Percentiles rank a stretch among this genome's conserved stretches.
Conservation (phyloP, 2,329 filamentous ascomycete genomes). For the Magnaporthales sp. region DNA sequence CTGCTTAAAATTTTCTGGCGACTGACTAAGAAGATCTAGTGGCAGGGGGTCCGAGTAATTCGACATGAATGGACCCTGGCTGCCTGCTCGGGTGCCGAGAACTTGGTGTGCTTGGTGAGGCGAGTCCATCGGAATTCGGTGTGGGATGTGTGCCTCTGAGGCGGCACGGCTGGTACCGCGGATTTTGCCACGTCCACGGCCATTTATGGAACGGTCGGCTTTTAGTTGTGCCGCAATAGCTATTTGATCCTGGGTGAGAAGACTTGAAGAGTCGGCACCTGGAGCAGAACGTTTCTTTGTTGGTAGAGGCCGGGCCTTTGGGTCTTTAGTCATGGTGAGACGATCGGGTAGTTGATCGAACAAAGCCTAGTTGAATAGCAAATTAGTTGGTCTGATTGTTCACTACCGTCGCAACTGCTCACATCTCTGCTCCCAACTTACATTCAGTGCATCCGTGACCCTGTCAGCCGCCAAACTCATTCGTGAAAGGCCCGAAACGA, state of each 20-base stretch:
- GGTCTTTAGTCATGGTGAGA: conserved; percentile 44
- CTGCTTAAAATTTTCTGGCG: conserved; percentile 24
- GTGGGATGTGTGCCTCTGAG: conserved; percentile 7
- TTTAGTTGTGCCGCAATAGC: neutral
- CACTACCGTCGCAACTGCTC: neutral
- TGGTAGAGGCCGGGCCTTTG: conserved; percentile 26
- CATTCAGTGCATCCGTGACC: conserved; percentile 69
- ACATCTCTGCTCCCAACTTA: conserved; percentile 30
- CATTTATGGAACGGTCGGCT: neutral
- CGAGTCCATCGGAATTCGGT: conserved; percentile 18
- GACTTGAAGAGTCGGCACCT: conserved; percentile 14
- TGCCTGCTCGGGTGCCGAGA: conserved; percentile 15
- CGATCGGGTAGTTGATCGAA: conserved; percentile 77
- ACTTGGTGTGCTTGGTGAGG: conserved; percentile 14
- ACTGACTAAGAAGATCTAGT: conserved; percentile 33
- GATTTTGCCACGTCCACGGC: neutral
- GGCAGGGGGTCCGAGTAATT: conserved; percentile 36
- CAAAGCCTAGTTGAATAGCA: conserved; percentile 46
- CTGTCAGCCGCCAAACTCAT: conserved; percentile 84
- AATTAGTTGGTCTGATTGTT: neutral
- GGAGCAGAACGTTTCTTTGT: conserved; percentile 51
- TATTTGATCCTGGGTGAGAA: neutral
- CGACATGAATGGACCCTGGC: conserved; percentile 21
- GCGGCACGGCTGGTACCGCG: neutral
- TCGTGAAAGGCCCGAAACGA: conserved; percentile 68